Conservation (phyloP, 1,284 basidiomycete genomes). For the Agaricales sp. region DNA sequence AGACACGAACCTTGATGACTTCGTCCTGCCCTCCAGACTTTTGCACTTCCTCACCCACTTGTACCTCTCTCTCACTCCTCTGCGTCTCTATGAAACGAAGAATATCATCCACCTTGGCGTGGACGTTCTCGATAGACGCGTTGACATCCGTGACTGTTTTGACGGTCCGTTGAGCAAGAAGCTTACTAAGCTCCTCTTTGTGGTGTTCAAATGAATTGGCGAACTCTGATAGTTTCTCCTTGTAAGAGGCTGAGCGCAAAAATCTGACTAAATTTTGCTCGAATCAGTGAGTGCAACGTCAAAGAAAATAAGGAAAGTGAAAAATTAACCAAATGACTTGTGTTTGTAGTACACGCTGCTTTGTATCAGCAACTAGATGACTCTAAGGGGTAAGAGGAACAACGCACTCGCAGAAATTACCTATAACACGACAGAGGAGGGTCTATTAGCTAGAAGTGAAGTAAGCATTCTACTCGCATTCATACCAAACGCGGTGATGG, state of each 20-base stretch:
- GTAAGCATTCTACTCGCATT: too few species aligned
- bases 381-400: neutral
- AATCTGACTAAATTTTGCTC: conserved; percentile 15
- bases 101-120: conserved; percentile 11
- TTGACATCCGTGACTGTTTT: conserved; percentile 12
- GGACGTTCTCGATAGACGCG: conserved; percentile 7
- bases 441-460: neutral
- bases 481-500: neutral
- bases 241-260: conserved; percentile 15
- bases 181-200: conserved; percentile 12
- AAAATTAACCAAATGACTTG: conserved; percentile 12
- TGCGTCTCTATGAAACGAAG: conserved; percentile 7
- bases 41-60: conserved; percentile 11
- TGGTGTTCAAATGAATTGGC: conserved; percentile 12
- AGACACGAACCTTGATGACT: conserved; percentile 14
- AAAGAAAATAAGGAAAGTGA: neutral
- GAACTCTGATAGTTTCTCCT: conserved; percentile 14
- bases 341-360: conserved; percentile 18
- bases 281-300: neutral
- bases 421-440: conserved; percentile 11
- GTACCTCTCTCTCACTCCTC: conserved; percentile 12
- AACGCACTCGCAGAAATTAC: conserved; percentile 18
- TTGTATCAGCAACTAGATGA: neutral
- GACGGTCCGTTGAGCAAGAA: conserved; percentile 14
- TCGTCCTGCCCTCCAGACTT: conserved; percentile 13